Evolutionary conservation across 495 filamentous ascomycete species (phyloP), one percentile per base, ranked within the genome.

Genomic region (Lentithecium fluviatile): DNA sequence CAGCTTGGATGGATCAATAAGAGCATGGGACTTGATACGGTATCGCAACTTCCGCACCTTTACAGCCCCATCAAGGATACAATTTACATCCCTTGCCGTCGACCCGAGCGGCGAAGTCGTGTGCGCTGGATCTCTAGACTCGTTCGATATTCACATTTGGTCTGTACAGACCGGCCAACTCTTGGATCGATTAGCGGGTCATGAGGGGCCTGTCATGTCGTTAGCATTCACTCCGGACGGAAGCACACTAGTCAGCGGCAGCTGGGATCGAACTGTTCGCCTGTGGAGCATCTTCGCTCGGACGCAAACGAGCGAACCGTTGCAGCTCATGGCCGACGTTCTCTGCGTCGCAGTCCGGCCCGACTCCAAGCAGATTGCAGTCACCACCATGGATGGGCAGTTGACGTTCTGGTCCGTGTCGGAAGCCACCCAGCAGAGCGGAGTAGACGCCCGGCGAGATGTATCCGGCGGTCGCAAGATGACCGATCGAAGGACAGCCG

Each of bases 21-120:
- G 94, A 70, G 94, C 95, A 0, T 98, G 95, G 93, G 94, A 98
- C 82, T 74, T 98, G 36, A 90, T 97, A 59, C 82, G 94, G 53
- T 98, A 96, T 74, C 84, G 94, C 66, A 97, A 97, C 73, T 98
- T 98, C 77, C 80, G 91, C 65, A 96, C 94, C 0, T 97, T 98
- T 66, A 97, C 93, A 21, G 91, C 95, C 2, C 89, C 95, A 25
- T 90, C 89, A 45, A 81, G 93, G 43, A 74, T 98, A 13, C 93
- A 91, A 5, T 98, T 98, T 73, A 91, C 91, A 5, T 95, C 86
- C 56, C 77, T 98, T 56, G 91, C 94, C 11, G 91, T 97, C n/a
- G 95, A 98, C 67, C 94, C 94, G 4, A 93, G 88, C 64, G 93
- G 93, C 52, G 94, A 98, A 70, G 86, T 98, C 8, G 85, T 98